Percentiles rank a stretch among this genome's conserved stretches.
These are phyloP conservation scores for Colletotrichum horii DNA, from an alignment of 2,329 filamentous ascomycete genomes.

Conservation along the genomic window DNA sequence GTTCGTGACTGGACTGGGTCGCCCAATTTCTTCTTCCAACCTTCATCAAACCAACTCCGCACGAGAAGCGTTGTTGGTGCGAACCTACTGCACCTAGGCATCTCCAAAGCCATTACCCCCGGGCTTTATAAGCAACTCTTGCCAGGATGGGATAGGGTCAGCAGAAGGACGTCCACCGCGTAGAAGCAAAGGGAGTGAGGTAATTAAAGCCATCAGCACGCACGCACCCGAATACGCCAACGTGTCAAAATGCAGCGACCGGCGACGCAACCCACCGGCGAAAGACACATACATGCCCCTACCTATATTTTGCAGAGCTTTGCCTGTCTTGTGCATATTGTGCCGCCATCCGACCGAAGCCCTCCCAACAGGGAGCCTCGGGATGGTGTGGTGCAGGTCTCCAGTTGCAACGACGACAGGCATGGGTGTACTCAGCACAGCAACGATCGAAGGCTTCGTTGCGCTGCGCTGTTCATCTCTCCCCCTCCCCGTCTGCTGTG, in stretches of 20 bases:
- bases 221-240: constrained; percentile 11
- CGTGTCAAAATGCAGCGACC: constrained; percentile 16
- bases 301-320: constrained; percentile 3
- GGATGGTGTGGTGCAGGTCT: constrained; percentile 1
- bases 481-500: neutral
- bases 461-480: neutral
- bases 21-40: neutral
- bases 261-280: constrained; percentile 1
- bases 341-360: constrained; percentile 12
- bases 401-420: neutral
- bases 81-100: neutral
- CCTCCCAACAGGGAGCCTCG: neutral
- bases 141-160: neutral
- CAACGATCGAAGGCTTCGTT: neutral
- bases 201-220: constrained; percentile 20
- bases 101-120: neutral
- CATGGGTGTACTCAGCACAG: neutral
- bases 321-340: constrained; percentile 6
- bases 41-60: constrained; percentile 7
- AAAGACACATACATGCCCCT: neutral
- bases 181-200: neutral
- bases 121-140: neutral
- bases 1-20: neutral
- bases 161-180: neutral
- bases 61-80: neutral